Conservation (phyloP, 345 rosid genomes). For the Brassica incana region DNA sequence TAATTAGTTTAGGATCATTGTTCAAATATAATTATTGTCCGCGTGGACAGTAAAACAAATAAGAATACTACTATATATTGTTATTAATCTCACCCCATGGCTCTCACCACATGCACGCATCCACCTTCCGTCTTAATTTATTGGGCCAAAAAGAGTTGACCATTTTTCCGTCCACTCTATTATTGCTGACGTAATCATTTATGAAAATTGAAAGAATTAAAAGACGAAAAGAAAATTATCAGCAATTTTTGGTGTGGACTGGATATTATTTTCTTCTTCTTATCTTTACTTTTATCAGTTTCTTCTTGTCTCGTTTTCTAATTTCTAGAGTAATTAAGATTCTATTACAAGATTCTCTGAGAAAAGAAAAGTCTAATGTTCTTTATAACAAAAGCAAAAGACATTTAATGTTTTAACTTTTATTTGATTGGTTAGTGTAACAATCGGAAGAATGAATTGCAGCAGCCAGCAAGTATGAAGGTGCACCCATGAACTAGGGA, state of each 20-base stretch:
- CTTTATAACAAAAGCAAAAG: background rate
- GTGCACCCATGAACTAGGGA: too few species aligned
- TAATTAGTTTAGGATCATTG: background rate
- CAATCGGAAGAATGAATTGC: too few species aligned
- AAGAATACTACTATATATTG: background rate
- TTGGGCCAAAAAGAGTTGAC: conserved; percentile 33
- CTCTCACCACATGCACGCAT: conserved; percentile 27
- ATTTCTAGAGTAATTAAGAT: background rate
- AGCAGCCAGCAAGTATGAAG: too few species aligned
- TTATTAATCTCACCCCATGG: too few species aligned
- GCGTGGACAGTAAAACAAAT: background rate
- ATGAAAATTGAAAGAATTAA: background rate
- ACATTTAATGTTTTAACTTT: too few species aligned
- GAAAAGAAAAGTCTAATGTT: background rate
- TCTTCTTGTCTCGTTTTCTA: background rate
- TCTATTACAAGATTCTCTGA: background rate
- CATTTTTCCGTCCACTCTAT: background rate
- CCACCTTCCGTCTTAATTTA: conserved; percentile 9
- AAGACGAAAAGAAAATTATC: background rate
- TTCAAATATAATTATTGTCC: background rate
- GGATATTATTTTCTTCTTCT: background rate
- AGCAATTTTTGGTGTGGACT: background rate
- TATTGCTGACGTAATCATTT: conserved; percentile 4
- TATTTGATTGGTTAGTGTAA: too few species aligned
- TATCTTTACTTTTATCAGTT: background rate